Base-by-base conservation (phyloP, 371 early-diverging fungal genomes). In the Syncephalastrum monosporum region DNA sequence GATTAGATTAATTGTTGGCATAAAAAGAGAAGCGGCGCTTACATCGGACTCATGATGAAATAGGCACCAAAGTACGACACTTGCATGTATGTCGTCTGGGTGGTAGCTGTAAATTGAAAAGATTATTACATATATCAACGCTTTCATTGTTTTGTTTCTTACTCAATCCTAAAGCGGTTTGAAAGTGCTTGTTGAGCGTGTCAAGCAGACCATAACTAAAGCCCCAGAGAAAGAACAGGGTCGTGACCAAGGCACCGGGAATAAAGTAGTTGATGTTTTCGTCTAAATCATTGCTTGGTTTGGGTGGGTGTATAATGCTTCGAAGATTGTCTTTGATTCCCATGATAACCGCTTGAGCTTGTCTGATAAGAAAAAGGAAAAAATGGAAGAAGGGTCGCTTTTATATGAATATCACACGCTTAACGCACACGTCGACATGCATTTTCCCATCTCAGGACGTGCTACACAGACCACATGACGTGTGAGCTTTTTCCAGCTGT, bases 31-130 rank as follows among this genome's bases (percentile, higher is more conserved):
- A 14, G 50, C 6, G 13, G 4, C 46, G 59, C 77, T 63, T 67
- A 74, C 78, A 74, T 74, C 45, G 72, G 65, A 70, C 74, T 70
- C 47, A 72, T 64, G 3, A 77, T 59, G 53, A 77, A 74, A 47
- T 77, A 77, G 15, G 75, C 79, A 42, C 79, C 79, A 57, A 75
- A 79, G 42, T 79, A 79, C 2, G 79, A 75, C 4, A 79, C 75
- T 55, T 79, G 79, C 69, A 79, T 71, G 51, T 66, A 69, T 1
- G 79, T 75, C 12, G 74, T 75, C 47, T 79, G 61, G 5, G 76
- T 75, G 0, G 76, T 75, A 23, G 71, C 76, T 75, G 53, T 43
- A 14, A 42, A 23, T 29, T 6, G 43, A 42, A 57, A 57, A 50
- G 10, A 10, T 13, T 33, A 42, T 42, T 42, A 10, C 43, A 38